Percentiles rank a stretch among this genome's conserved stretches.
Evolutionary conservation across 495 filamentous ascomycete genomes (phyloP).

Genomic region (Rusavskia elegans): DNA sequence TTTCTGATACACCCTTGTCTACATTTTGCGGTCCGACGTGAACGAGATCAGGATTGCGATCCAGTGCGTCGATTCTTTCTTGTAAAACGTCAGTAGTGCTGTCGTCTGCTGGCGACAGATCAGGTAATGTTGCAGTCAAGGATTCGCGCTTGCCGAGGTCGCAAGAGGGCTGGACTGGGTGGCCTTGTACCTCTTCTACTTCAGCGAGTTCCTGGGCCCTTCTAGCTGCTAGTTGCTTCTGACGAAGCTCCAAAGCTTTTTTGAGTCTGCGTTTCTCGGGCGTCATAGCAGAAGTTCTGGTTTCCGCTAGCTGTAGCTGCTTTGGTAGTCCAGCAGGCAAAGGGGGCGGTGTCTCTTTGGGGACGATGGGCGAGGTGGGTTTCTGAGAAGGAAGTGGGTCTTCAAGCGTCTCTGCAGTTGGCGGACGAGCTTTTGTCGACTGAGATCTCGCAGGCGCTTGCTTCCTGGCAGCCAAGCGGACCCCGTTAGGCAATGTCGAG

Average conservation of each 20-base stretch:
- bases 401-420: slow-evolving; percentile 18
- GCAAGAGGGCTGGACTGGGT: neutral
- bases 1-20: neutral
- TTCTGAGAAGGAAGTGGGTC: slow-evolving; percentile 33
- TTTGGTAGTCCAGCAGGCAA: slow-evolving; percentile 26
- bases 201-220: slow-evolving; percentile 11
- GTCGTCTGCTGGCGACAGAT: neutral
- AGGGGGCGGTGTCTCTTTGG: slow-evolving; percentile 18
- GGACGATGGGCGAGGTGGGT: slow-evolving; percentile 16
- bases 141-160: neutral
- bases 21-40: neutral
- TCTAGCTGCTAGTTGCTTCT: slow-evolving; percentile 44
- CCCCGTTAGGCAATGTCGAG: slow-evolving; percentile 44
- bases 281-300: slow-evolving; percentile 49
- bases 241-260: slow-evolving; percentile 83
- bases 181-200: neutral
- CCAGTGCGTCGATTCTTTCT: slow-evolving; percentile 16
- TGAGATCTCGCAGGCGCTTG: slow-evolving; percentile 23
- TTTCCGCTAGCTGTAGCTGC: slow-evolving; percentile 4
- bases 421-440: slow-evolving; percentile 23
- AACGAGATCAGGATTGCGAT: neutral
- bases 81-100: neutral
- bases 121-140: neutral
- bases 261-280: slow-evolving; percentile 82
- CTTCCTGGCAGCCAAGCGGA: slow-evolving; percentile 32